phyloP scores from a whole-genome alignment of 2,329 filamentous ascomycete genomes.

The Fusarium caatingaense region DNA sequence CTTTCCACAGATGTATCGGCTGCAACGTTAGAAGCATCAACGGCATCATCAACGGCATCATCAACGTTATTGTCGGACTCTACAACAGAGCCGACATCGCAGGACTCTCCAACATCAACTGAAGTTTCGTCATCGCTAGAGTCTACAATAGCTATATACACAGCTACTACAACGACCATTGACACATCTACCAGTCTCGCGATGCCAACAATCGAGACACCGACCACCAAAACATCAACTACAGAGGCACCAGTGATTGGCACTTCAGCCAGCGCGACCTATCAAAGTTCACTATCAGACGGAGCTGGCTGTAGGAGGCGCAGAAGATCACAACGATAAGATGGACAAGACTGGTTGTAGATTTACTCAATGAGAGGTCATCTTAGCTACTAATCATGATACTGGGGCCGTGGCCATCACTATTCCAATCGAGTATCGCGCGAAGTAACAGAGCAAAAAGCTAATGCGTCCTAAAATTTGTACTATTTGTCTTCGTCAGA shows the following conservation, averaged over 20 bases:
- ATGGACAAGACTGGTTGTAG: too few species aligned
- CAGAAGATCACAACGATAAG: too few species aligned
- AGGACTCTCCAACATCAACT: background rate
- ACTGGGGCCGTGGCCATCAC: too few species aligned
- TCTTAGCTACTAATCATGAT: too few species aligned
- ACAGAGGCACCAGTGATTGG: accelerated
- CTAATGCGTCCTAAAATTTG: too few species aligned
- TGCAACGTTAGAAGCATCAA: too few species aligned
- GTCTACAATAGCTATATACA: accelerated
- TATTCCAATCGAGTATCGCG: too few species aligned
- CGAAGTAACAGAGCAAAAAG: too few species aligned
- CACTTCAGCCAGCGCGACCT: background rate
- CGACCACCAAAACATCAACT: accelerated
- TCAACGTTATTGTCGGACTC: accelerated
- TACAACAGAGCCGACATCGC: accelerated
- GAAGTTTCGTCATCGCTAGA: background rate
- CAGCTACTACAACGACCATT: accelerated
- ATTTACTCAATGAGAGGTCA: too few species aligned
- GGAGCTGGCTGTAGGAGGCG: too few species aligned
- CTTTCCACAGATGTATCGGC: background rate
- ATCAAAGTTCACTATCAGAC: too few species aligned
- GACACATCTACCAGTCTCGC: accelerated
- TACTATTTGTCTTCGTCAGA: too few species aligned
- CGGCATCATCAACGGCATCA: background rate
- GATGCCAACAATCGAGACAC: accelerated